Conservation (phyloP, 2,329 filamentous ascomycete genomes). For the Verticillium zaregamsianum region DNA sequence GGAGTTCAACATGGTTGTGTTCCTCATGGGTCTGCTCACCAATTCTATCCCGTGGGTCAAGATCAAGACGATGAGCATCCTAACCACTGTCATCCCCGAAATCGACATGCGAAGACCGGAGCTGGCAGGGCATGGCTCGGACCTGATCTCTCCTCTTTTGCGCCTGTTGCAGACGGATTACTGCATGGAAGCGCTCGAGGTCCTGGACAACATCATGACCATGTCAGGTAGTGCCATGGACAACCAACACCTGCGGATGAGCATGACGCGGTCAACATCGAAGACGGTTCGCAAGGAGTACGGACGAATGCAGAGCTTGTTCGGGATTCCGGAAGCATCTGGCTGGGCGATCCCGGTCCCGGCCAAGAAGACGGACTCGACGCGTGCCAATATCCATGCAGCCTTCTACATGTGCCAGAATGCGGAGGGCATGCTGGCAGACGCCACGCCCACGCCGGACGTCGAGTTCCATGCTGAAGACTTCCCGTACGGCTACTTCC, state of each 20-base stretch:
- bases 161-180: conserved; percentile 88
- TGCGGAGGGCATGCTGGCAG: conserved; percentile 51
- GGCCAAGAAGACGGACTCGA: conserved; percentile 81
- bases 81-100: conserved; percentile 79
- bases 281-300: conserved; percentile 89
- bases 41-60: conserved; percentile 90
- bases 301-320: conserved; percentile 87
- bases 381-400: conserved; percentile 87
- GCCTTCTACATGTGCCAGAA: conserved; percentile 92
- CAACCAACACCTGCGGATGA: conserved; percentile 93
- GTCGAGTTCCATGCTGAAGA: conserved; percentile 93
- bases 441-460: conserved; percentile 70
- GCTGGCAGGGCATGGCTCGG: conserved; percentile 85
- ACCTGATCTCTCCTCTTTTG: conserved; percentile 88
- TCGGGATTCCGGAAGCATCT: conserved; percentile 92
- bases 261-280: conserved; percentile 87
- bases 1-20: conserved; percentile 82
- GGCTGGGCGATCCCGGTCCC: conserved; percentile 96
- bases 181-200: conserved; percentile 85
- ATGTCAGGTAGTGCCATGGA: conserved; percentile 92
- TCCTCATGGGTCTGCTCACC: conserved; percentile 85
- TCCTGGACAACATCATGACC: conserved; percentile 92
- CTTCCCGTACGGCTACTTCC: conserved; percentile 76
- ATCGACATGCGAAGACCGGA: conserved; percentile 92
- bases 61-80: conserved; percentile 84